Percentiles rank a stretch among this genome's conserved stretches.
These are phyloP conservation scores for Cordyceps cateniannulata DNA, from an alignment of 2,329 filamentous ascomycete species.

Conservation along the genomic window DNA sequence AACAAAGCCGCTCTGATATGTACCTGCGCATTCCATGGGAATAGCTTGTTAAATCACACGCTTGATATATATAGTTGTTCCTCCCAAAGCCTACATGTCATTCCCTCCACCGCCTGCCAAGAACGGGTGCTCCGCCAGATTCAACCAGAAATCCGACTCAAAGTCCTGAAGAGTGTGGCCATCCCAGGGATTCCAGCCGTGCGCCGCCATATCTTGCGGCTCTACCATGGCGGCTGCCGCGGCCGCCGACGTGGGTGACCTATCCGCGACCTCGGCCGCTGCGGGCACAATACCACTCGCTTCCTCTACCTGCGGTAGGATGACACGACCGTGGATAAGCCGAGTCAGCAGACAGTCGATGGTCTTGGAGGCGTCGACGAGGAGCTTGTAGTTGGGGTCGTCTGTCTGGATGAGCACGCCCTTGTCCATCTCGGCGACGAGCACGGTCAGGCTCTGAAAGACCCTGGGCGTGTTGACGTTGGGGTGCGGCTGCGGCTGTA, in stretches of 20 bases:
- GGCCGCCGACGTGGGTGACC: not conserved
- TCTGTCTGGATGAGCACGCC: conserved; percentile 15
- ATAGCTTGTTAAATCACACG: not conserved
- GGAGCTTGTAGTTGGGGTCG: conserved; percentile 19
- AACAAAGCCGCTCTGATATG: no score
- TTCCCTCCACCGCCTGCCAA: not conserved
- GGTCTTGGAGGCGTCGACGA: conserved; percentile 16
- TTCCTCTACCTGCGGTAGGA: not conserved
- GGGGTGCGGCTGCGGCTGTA: conserved; percentile 3
- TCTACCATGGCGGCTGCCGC: not conserved
- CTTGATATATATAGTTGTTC: not conserved
- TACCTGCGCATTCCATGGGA: no score
- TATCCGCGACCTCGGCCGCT: not conserved
- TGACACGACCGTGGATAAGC: conserved; percentile 5
- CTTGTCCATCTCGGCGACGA: conserved; percentile 17
- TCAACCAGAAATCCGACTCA: conserved; percentile 12
- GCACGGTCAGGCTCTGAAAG: conserved; percentile 16
- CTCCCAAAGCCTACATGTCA: not conserved
- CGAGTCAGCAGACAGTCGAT: conserved; percentile 13
- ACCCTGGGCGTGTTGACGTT: conserved; percentile 9
- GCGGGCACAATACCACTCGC: no score
- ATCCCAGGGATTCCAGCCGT: conserved; percentile 11
- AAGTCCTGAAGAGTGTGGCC: conserved; percentile 10
- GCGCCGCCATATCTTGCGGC: not conserved
- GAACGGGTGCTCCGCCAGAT: conserved; percentile 11